phyloP scores from a whole-genome alignment of 2,329 filamentous ascomycete species.

The Stagonosporopsis chrysanthemi region DNA sequence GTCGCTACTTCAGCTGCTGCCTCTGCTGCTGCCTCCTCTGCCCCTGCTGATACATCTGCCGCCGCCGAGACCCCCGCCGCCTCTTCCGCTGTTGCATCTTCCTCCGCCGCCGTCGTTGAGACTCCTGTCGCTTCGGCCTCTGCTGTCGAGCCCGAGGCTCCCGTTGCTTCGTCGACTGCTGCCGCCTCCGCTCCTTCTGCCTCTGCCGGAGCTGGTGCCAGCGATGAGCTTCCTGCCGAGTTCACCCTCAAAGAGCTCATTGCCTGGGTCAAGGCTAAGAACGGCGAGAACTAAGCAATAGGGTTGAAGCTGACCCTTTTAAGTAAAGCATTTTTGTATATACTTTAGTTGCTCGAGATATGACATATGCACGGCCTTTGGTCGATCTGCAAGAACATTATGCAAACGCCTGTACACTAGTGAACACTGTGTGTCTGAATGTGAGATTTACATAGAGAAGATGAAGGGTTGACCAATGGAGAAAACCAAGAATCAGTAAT shows the following conservation, averaged over 20 bases:
- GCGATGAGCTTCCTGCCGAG: slow-evolving; percentile 28
- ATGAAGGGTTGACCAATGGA: not conserved
- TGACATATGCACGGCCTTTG: not conserved
- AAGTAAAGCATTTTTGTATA: slow-evolving; percentile 24
- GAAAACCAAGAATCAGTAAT: too few relatives aligned
- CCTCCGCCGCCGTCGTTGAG: slow-evolving; percentile 12
- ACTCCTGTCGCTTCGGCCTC: slow-evolving; percentile 8
- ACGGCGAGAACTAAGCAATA: slow-evolving; percentile 16
- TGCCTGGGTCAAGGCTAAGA: slow-evolving; percentile 36
- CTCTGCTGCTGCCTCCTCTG: slow-evolving; percentile 12
- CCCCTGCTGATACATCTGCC: slow-evolving; percentile 7
- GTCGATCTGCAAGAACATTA: not conserved
- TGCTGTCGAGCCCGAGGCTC: slow-evolving; percentile 4
- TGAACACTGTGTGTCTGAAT: not conserved
- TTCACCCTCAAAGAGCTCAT: slow-evolving; percentile 41
- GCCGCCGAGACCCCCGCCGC: slow-evolving; percentile 9
- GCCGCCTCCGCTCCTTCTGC: slow-evolving; percentile 17
- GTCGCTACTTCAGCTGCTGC: slow-evolving; percentile 13
- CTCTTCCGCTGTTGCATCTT: slow-evolving; percentile 10
- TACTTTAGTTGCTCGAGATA: slow-evolving; percentile 3
- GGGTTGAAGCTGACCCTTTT: not conserved
- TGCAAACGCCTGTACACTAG: not conserved
- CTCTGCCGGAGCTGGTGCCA: slow-evolving; percentile 21
- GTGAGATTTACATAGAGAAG: not conserved
- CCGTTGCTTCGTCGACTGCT: slow-evolving; percentile 17